phyloP scores from a whole-genome alignment of 202 grass and related monocot species.

The Elaeis oleifera region DNA sequence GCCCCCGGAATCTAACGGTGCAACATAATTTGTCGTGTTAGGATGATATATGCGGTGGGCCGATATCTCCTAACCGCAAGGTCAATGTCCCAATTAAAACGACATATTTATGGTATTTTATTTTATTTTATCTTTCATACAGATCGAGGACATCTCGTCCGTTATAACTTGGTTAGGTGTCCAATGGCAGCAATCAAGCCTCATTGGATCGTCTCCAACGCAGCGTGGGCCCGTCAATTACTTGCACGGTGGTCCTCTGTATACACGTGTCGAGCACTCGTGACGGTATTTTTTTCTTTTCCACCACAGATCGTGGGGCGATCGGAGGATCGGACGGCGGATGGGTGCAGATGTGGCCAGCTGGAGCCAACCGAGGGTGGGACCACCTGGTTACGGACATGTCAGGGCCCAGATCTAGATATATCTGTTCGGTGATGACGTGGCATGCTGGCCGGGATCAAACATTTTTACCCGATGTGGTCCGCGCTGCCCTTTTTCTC shows the following conservation, averaged over 20 bases:
- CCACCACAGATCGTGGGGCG: constrained; percentile 23
- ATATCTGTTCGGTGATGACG: no score
- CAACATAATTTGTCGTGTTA: constrained; percentile 35
- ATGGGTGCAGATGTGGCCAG: constrained; percentile 23
- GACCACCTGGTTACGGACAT: constrained; percentile 16
- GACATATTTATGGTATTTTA: constrained; percentile 3
- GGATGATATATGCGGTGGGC: constrained; percentile 2
- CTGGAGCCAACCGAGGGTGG: constrained; percentile 45
- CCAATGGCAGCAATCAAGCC: no score
- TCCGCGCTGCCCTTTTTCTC: no score
- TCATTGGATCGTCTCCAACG: no score
- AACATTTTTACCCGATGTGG: no score
- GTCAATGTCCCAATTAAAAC: background rate
- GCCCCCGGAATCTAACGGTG: constrained; percentile 45
- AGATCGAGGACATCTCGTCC: no score
- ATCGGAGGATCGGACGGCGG: background rate
- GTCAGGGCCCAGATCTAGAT: constrained; percentile 25
- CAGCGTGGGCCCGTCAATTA: background rate
- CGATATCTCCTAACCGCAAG: background rate
- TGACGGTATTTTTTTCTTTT: background rate
- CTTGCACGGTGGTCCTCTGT: constrained; percentile 3
- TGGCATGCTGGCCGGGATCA: no score
- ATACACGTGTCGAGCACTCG: background rate
- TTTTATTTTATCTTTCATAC: no score
- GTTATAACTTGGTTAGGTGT: no score